Percentiles rank a stretch among this genome's conserved stretches.
Evolutionary conservation across 1,139 yeast genomes (phyloP).

Genomic region (Candida sp.): DNA sequence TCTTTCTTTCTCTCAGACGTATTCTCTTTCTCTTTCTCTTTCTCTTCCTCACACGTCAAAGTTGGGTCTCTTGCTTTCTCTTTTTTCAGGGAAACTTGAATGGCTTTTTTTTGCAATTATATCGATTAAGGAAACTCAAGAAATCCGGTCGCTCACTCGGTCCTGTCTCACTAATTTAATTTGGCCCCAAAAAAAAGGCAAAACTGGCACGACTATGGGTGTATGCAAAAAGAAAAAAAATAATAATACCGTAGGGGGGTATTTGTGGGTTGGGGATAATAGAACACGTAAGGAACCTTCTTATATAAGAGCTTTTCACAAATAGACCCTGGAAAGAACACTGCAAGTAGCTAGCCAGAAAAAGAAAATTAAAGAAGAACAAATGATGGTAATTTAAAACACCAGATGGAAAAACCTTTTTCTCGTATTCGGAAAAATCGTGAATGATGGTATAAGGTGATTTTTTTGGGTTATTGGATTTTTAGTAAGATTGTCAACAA

Average conservation of each 20-base stretch:
- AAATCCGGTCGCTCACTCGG: not conserved
- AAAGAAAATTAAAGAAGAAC: not conserved
- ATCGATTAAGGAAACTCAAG: not conserved
- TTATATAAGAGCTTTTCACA: not conserved
- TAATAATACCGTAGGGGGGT: not conserved
- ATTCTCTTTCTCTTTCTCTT: not conserved
- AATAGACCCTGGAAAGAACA: not conserved
- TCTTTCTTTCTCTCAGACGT: too few relatives aligned
- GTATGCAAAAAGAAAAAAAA: not conserved
- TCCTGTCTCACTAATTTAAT: not conserved
- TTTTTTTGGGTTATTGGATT: not conserved
- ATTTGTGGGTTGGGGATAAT: too few relatives aligned
- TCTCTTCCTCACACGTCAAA: not conserved
- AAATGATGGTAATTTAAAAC: not conserved
- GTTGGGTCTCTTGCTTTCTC: too few relatives aligned
- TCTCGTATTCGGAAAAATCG: not conserved
- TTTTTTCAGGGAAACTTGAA: slow-evolving; percentile 1
- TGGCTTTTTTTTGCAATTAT: not conserved
- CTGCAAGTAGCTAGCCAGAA: not conserved
- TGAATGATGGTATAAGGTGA: slow-evolving; percentile 2
- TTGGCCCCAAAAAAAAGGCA: not conserved
- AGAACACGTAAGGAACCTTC: not conserved
- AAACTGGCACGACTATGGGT: not conserved
- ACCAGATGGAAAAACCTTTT: not conserved
- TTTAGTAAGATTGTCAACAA: not conserved